These are phyloP conservation scores for Erysimum cheiranthoides DNA, from an alignment of 345 rosid genomes.

Conservation along the genomic window DNA sequence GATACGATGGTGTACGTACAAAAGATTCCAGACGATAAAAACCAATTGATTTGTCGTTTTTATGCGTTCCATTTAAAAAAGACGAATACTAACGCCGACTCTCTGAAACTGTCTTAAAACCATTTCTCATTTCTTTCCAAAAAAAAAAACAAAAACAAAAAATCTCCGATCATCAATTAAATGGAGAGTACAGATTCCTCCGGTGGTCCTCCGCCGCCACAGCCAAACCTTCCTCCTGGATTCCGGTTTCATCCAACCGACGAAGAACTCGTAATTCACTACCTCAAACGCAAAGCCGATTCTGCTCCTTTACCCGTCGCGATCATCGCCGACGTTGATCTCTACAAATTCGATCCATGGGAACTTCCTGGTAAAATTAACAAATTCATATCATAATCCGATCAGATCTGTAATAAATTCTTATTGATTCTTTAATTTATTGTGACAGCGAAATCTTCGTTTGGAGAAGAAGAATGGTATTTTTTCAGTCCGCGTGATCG, in stretches of 20 bases:
- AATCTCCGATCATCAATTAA: conserved; percentile 15
- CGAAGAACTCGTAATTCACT: conserved; percentile 94
- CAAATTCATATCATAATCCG: background rate
- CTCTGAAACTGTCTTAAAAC: conserved; percentile 6
- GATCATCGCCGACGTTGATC: conserved; percentile 88
- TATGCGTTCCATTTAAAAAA: conserved; percentile 21
- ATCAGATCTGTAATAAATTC: background rate
- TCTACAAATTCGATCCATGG: conserved; percentile 98
- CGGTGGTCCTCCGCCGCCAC: conserved; percentile 64
- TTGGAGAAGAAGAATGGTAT: conserved; percentile 98
- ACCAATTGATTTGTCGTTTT: conserved; percentile 25
- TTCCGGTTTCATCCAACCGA: conserved; percentile 98
- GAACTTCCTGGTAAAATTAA: conserved; percentile 75
- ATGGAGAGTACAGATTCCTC: conserved; percentile 91
- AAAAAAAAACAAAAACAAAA: background rate
- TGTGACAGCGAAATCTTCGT: conserved; percentile 72
- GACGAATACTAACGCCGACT: conserved; percentile 29
- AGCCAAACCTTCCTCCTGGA: conserved; percentile 93
- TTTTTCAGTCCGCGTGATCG: conserved; percentile 95
- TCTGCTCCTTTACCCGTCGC: conserved; percentile 82
- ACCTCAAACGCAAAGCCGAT: conserved; percentile 80
- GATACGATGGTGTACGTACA: conserved; percentile 36
- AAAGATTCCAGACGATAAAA: conserved; percentile 35
- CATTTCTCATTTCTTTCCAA: background rate
- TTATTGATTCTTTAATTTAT: background rate